Percentiles rank a stretch among this genome's conserved stretches.
phyloP scores from a whole-genome alignment of 306 rosid genomes.

The Carpinus viminea region DNA sequence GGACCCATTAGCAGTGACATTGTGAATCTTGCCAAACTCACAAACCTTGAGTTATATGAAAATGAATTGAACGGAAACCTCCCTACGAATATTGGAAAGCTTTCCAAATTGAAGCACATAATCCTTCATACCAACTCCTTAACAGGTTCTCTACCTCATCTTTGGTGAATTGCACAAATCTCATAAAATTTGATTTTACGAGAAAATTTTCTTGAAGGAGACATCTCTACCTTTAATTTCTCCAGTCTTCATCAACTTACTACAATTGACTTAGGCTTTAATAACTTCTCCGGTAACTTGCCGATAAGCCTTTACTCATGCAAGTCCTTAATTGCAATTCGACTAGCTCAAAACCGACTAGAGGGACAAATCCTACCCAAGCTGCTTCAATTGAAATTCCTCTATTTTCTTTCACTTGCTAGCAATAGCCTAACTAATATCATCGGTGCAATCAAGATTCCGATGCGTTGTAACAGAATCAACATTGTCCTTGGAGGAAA shows the following conservation, averaged over 20 bases:
- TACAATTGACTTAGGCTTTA: too few species aligned
- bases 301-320: conserved; percentile 3
- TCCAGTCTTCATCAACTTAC: too few species aligned
- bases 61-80: background rate
- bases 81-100: background rate
- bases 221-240: too few species aligned
- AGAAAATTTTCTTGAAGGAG: too few species aligned
- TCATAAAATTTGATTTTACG: background rate
- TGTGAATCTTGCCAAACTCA: too few species aligned
- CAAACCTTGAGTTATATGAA: too few species aligned
- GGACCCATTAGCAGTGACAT: too few species aligned
- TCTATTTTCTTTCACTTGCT: background rate
- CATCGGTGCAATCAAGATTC: conserved; percentile 6
- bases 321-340: background rate
- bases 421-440: background rate
- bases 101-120: background rate
- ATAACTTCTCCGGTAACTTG: background rate
- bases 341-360: background rate
- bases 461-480: background rate
- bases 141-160: background rate
- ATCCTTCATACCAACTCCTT: background rate
- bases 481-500: background rate
- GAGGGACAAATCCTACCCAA: conserved; percentile 7
- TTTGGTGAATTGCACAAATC: conserved; percentile 18
- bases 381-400: background rate